A percentile compares a stretch with the other conserved stretches of the same genome.
Conservation (phyloP, 2,329 filamentous ascomycete genomes). For the Arthrobotrys conoides region DNA sequence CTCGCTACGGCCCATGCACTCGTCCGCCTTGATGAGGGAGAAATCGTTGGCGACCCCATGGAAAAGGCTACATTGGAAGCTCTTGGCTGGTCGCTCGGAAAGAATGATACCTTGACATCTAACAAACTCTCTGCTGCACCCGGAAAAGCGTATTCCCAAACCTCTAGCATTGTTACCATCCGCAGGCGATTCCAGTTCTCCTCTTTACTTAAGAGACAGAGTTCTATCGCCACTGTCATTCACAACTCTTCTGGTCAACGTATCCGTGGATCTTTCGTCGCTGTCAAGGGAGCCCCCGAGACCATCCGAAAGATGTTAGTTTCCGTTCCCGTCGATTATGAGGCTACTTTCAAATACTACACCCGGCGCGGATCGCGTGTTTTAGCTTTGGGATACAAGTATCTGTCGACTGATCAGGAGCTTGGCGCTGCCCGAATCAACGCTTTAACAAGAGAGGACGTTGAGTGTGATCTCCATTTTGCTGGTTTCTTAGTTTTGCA, state of each 20-base stretch:
- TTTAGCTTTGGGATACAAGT: conserved; percentile 92
- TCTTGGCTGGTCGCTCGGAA: conserved; percentile 92
- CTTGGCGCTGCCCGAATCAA: conserved; percentile 88
- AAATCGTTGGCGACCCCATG: conserved; percentile 98
- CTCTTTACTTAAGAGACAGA: conserved; percentile 94
- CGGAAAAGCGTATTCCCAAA: conserved; percentile 69
- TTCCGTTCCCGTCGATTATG: conserved; percentile 85
- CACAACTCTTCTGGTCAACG: conserved; percentile 82
- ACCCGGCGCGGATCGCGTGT: conserved; percentile 96
- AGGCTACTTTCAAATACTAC: conserved; percentile 98
- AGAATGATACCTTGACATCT: conserved; percentile 84
- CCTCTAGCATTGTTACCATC: conserved; percentile 86
- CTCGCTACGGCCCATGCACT: conserved; percentile 94
- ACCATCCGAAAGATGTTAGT: conserved; percentile 95
- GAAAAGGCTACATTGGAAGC: conserved; percentile 94
- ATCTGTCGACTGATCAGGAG: conserved; percentile 84
- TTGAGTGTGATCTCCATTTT: conserved; percentile 87
- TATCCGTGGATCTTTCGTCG: conserved; percentile 87
- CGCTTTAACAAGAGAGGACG: conserved; percentile 90
- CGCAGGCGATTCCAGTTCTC: conserved; percentile 99
- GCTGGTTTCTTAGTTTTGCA: conserved; percentile 96
- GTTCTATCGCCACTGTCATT: conserved; percentile 87
- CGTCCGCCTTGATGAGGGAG: conserved; percentile 95
- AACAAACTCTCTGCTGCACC: conserved; percentile 72
- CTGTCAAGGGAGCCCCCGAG: conserved; percentile 96